Evolutionary conservation across 352 stramenopile species (phyloP), one percentile per base, ranked within the genome.

Genomic region (Pythium sukuiense): DNA sequence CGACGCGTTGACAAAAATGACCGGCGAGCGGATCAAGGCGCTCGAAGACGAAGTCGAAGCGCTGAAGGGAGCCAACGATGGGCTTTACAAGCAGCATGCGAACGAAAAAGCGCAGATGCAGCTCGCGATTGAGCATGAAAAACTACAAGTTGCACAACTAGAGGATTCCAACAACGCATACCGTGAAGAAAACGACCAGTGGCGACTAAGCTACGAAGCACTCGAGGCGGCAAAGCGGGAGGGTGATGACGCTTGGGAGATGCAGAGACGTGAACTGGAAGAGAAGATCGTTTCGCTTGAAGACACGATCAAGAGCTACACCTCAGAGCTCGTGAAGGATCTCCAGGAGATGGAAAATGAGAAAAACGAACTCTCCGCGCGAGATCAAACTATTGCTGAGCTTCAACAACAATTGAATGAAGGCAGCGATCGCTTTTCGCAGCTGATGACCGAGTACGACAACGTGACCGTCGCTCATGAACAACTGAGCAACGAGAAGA

Each of bases 71-170:
- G 77, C 73, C 14, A 86, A 88, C 65, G 85, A 92, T 41, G 63
- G 71, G 39, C 69, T 91, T 0, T 88, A 89, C 37, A 73, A 75
- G 48, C 79, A 90, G 48, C 83, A 87, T 57, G 81, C 81, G 5
- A 86, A 88, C 55, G 85, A 91, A 26, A 92, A 93, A 66, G 80
- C 80, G 29, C 80, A 89, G 60, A 92, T 92, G 80, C 85, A 93
- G 59, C 71, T 85, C 32, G 73, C 76, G 2, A 83, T 90, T 33
- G 83, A 90, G 69, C 83, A 89, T 32, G 81, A 93, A 59, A 81
- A 77, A 49, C 43, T 81, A 9, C 72, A 61, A 14, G 73, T 76
- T 5, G 61, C 64, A 11, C 80, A 88, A 65, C 52, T 88, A n/a
- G 56, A 66, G 16, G 69, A 85, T 20, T 61, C 74, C 0, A 67